A percentile compares a stretch with the other conserved stretches of the same genome.
Conservation (phyloP, 176 grass and related monocot species). For the Carex cristatella region DNA sequence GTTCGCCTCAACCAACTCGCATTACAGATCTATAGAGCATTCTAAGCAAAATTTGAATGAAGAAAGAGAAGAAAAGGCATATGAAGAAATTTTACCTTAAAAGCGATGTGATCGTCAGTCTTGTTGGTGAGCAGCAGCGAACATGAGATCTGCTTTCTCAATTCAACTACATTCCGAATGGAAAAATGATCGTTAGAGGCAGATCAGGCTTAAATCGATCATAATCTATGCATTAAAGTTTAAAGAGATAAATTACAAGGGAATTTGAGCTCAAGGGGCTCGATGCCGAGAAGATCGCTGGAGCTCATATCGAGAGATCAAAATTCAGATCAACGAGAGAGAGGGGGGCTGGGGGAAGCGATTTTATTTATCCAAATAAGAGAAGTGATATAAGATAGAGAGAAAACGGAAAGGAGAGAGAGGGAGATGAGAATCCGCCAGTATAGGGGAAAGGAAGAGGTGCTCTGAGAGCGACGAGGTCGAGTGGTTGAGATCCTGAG, state of each 20-base stretch:
- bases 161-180: slow-evolving; percentile 25
- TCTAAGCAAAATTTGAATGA: background rate
- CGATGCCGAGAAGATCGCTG: slow-evolving; percentile 29
- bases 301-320: slow-evolving; percentile 23
- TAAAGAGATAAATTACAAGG: slow-evolving; percentile 8
- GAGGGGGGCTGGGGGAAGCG: background rate
- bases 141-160: slow-evolving; percentile 40
- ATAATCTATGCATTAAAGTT: background rate
- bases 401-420: background rate
- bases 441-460: background rate
- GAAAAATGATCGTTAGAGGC: background rate
- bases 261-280: slow-evolving; percentile 33
- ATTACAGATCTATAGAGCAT: background rate
- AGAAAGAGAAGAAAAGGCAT: background rate
- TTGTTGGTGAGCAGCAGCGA: slow-evolving; percentile 29
- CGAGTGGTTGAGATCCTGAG: background rate
- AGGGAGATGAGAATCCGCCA: slow-evolving; percentile 2
- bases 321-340: slow-evolving; percentile 4
- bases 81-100: slow-evolving; percentile 26
- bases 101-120: slow-evolving; percentile 27
- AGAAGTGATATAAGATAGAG: background rate
- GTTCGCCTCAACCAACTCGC: background rate
- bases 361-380: background rate
- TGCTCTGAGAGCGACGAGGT: background rate
- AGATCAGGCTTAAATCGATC: slow-evolving; percentile 1